Base-by-base conservation (phyloP, 2,329 filamentous ascomycete genomes). In the Fusarium begoniae region DNA sequence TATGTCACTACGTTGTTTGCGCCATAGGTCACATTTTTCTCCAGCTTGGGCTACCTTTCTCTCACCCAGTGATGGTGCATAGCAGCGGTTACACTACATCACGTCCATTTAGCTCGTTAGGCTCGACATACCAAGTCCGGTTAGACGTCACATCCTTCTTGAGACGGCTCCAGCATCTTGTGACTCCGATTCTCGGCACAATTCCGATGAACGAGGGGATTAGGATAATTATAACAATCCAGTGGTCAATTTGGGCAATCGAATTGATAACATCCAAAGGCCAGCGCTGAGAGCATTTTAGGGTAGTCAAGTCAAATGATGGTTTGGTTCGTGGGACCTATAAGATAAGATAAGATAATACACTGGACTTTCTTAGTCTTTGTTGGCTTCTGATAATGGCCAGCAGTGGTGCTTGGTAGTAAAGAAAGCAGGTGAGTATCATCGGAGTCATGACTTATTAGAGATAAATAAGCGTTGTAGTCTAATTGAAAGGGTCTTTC, bases 401-500 rank as follows among this genome's bases (percentile, higher is more conserved):
- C 14, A 48, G 20, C 13, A 48, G 28, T 22, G 13, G 45, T 48
- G 11, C 15, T 18, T 15, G 6, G 13, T 15, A 22, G 14, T 47
- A 22, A 22, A 50, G 15, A 24, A 35, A 13, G 30, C 8, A 24
- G n/a, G 4, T 3, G n/a, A 6, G 30, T 3, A 13, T 20, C 3
- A 4, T 4, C 6, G 7, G 14, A 35, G 32, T 8, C 14, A 35
- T 35, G 32, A 35, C 1, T 35, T 35, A 35, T 35, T 18, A 10
- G 24, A n/a, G 11, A n/a, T n/a, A n/a, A 0, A 18, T 14, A 3
- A 18, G 6, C 4, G 13, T 0, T 55, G 18, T 18, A 11, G 30
- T 37, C 24, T n/a, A 7, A 20, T 50, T 11, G 0, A 9, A n/a
- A 15, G 8, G 6, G 3, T n/a, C 11, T 26, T 14, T 8, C 6